Evolutionary conservation across 225 moss, liverwort and hornwort species (phyloP).

Genomic region (Bryoerythrophyllum caledonicum): DNA sequence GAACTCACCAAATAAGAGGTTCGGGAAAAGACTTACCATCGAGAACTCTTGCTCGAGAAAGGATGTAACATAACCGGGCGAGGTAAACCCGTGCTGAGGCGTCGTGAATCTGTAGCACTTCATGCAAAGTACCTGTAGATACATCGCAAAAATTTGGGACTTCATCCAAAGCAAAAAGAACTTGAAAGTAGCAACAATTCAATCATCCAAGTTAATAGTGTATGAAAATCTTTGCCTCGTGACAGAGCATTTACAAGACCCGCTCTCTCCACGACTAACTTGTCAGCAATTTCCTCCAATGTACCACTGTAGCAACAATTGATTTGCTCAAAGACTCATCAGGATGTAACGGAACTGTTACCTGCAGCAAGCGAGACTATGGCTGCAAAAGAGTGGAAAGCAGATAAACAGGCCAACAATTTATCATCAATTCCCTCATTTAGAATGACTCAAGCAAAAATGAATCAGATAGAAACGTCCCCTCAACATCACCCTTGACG

Average conservation of each 20-base stretch:
- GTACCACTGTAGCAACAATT: slow-evolving; percentile 5
- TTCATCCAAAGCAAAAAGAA: slow-evolving; percentile 6
- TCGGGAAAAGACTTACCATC: slow-evolving; percentile 58
- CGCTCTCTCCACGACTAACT: slow-evolving; percentile 7
- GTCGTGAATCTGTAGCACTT: slow-evolving; percentile 94
- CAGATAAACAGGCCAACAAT: slow-evolving; percentile 15
- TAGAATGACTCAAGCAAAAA: neutral
- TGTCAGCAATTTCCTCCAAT: slow-evolving; percentile 4
- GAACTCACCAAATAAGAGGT: neutral
- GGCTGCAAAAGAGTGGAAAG: slow-evolving; percentile 64
- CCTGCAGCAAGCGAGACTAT: slow-evolving; percentile 95
- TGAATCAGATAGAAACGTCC: neutral
- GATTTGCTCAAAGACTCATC: slow-evolving; percentile 25
- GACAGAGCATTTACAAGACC: slow-evolving; percentile 5
- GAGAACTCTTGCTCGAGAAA: slow-evolving; percentile 86
- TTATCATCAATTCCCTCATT: slow-evolving; percentile 11
- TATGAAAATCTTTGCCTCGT: neutral
- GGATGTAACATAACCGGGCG: slow-evolving; percentile 90
- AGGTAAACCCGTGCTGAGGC: slow-evolving; percentile 96
- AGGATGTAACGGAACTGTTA: slow-evolving; percentile 34
- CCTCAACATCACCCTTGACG: slow-evolving; percentile 4
- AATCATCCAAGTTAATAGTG: neutral
- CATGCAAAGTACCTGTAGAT: slow-evolving; percentile 83
- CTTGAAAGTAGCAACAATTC: slow-evolving; percentile 7
- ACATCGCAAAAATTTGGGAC: slow-evolving; percentile 14